phyloP scores from a whole-genome alignment of 208 protist species.

The Novymonas esmeraldas region DNA sequence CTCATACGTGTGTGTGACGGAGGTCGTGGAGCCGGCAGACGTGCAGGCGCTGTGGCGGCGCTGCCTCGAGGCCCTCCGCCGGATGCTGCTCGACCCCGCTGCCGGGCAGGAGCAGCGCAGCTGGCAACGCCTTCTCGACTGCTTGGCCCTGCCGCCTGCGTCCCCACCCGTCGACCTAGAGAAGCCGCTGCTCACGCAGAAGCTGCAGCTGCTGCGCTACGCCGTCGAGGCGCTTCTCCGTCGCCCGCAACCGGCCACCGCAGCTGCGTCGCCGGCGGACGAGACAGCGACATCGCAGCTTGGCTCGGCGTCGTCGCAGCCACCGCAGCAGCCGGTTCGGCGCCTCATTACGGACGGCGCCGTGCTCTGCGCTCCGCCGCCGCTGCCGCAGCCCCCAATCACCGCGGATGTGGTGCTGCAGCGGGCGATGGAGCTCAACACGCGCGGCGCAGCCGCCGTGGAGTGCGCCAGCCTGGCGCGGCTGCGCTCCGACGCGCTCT shows the following conservation, averaged over 20 bases:
- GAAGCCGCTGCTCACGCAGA: slow-evolving; percentile 70
- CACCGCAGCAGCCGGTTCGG: slow-evolving; percentile 1
- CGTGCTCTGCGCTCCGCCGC: slow-evolving; percentile 48
- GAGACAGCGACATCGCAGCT: neutral
- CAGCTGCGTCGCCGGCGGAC: neutral
- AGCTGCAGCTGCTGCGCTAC: slow-evolving; percentile 78
- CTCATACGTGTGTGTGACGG: slow-evolving; percentile 45
- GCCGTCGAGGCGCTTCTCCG: slow-evolving; percentile 45
- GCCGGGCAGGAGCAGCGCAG: slow-evolving; percentile 4
- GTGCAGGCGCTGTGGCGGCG: slow-evolving; percentile 44
- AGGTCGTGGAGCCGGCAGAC: slow-evolving; percentile 36
- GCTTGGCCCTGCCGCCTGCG: slow-evolving; percentile 37
- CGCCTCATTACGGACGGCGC: slow-evolving; percentile 73
- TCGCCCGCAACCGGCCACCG: neutral
- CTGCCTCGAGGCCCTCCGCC: slow-evolving; percentile 41
- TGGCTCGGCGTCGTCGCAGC: too few relatives aligned
- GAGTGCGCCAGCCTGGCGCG: slow-evolving; percentile 32
- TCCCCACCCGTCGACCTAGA: slow-evolving; percentile 44
- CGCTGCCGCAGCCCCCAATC: slow-evolving; percentile 56
- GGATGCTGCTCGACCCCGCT: slow-evolving; percentile 8
- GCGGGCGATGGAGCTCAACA: slow-evolving; percentile 49
- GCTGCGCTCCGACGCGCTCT: slow-evolving; percentile 64
- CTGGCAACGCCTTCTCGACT: slow-evolving; percentile 41
- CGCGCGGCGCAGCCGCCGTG: slow-evolving; percentile 36
- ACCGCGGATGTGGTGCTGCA: slow-evolving; percentile 71